phyloP scores from a whole-genome alignment of 306 rosid genomes.

The Hippophae rhamnoides region DNA sequence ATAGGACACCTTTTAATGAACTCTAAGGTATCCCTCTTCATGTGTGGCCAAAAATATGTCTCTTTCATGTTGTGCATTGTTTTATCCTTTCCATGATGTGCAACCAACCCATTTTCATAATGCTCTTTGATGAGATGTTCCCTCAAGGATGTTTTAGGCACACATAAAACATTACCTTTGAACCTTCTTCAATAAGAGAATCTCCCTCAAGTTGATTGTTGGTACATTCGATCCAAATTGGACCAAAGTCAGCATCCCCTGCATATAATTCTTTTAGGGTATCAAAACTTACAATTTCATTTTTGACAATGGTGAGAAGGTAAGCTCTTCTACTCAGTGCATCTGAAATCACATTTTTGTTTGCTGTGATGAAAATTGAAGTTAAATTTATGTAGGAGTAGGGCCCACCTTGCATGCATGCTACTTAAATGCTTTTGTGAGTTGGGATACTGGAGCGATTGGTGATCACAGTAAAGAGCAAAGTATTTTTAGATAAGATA shows the following conservation, averaged over 20 bases:
- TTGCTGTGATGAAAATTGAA: neutral
- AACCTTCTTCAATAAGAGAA: neutral
- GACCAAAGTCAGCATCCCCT: neutral
- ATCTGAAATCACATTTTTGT: neutral
- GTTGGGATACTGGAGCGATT: neutral
- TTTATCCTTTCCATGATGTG: neutral
- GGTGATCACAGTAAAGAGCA: no score
- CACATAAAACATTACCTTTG: no score
- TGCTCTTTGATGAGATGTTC: no score
- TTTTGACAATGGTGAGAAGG: neutral
- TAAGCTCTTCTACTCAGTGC: neutral
- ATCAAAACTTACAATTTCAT: neutral
- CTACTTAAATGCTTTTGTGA: neutral
- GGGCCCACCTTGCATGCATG: neutral
- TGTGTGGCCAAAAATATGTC: no score
- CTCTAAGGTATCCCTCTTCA: neutral
- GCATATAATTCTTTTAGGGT: neutral
- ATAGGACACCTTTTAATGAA: neutral
- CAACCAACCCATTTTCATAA: no score
- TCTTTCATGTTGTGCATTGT: neutral
- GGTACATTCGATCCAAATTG: neutral
- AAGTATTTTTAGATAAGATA: neutral
- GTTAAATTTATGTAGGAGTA: neutral
- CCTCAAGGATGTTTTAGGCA: no score
- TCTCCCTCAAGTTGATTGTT: no score